Evolutionary conservation across 768 basidiomycete genomes (phyloP).

Genomic region (Termitomyces sp.): DNA sequence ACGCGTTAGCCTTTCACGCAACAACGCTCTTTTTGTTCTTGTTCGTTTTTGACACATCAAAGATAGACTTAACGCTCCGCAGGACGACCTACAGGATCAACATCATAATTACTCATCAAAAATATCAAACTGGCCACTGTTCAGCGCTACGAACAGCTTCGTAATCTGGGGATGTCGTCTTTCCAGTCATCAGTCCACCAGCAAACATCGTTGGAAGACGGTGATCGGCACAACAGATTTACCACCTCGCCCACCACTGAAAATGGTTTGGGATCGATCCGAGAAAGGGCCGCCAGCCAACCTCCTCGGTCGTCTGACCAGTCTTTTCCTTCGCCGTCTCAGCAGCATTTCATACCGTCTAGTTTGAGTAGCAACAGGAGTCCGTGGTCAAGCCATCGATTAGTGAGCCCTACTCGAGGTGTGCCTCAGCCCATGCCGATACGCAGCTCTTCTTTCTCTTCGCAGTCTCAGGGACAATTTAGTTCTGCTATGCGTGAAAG

Average conservation of each 20-base stretch:
- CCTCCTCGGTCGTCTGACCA: constrained; percentile 52
- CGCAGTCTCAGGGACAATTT: constrained; percentile 50
- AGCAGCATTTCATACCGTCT: constrained; percentile 46
- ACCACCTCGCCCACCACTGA: constrained; percentile 33
- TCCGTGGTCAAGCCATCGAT: constrained; percentile 41
- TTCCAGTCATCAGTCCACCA: constrained; percentile 27
- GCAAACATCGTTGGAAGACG: constrained; percentile 35
- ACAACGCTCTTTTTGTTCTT: neutral
- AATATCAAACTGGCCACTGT: constrained; percentile 17
- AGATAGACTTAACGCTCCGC: constrained; percentile 4
- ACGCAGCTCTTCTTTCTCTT: constrained; percentile 65
- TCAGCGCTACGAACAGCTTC: constrained; percentile 18
- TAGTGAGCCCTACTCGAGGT: constrained; percentile 37
- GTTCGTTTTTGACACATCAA: constrained; percentile 3
- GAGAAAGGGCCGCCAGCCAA: constrained; percentile 67
- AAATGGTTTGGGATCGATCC: constrained; percentile 38
- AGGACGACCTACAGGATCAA: constrained; percentile 8
- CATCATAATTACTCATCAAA: constrained; percentile 11
- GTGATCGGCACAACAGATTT: constrained; percentile 61
- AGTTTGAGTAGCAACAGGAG: constrained; percentile 36
- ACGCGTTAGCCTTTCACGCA: neutral
- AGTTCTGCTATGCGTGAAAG: constrained; percentile 62
- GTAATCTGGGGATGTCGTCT: constrained; percentile 17
- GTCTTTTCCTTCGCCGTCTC: constrained; percentile 44
- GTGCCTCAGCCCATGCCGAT: constrained; percentile 50